Conservation (phyloP, 140 eudicot species). For the Flaveria floridana region DNA sequence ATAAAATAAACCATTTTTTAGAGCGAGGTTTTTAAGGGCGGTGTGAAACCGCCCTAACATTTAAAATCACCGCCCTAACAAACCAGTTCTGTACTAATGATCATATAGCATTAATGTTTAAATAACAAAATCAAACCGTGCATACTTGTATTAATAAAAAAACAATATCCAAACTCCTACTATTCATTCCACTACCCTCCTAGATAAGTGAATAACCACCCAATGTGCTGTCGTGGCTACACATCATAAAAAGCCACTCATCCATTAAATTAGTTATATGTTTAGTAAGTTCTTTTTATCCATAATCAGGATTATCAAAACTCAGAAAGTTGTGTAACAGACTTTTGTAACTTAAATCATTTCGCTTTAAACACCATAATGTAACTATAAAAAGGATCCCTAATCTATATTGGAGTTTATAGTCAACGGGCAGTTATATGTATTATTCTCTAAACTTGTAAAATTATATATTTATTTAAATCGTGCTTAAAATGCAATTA, state of each 20-base stretch:
- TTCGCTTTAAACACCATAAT: neutral
- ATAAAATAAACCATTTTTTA: no score
- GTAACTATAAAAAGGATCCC: no score
- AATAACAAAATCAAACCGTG: neutral
- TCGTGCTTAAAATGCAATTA: no score
- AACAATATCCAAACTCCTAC: conserved; percentile 21
- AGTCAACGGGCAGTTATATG: no score
- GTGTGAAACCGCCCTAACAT: no score
- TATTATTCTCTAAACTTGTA: no score
- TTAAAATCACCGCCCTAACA: no score
- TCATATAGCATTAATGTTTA: neutral
- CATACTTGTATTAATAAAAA: conserved; percentile 16
- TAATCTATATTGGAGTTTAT: no score
- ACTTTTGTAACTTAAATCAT: neutral
- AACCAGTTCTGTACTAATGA: no score
- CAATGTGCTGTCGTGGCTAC: conserved; percentile 19
- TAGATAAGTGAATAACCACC: neutral
- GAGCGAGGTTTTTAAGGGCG: no score
- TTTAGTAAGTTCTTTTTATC: neutral
- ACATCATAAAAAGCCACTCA: conserved; percentile 21
- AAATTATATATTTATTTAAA: no score
- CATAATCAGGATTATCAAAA: neutral
- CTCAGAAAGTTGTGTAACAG: neutral
- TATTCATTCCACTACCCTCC: conserved; percentile 31
- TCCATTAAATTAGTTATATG: conserved; percentile 12